phyloP scores from a whole-genome alignment of 768 basidiomycete species.

The Cystobasidium tubakii region DNA sequence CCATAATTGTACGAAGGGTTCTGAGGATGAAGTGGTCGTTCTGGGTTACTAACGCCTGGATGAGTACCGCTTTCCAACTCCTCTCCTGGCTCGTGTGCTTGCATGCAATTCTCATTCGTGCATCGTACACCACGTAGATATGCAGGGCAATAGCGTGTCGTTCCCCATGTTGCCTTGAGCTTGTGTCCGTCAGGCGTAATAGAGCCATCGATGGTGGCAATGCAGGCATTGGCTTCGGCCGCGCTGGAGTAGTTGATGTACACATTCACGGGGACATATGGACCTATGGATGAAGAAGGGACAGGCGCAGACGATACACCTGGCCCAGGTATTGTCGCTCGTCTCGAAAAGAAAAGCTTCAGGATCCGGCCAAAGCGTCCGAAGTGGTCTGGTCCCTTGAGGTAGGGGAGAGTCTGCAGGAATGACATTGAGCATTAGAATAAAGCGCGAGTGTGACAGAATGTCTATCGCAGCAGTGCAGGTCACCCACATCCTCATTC shows the following conservation, averaged over 20 bases:
- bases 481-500: constrained; percentile 83
- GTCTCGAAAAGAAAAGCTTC: constrained; percentile 87
- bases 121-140: constrained; percentile 82
- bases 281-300: constrained; percentile 8
- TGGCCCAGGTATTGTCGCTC: constrained; percentile 66
- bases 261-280: constrained; percentile 60
- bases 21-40: constrained; percentile 4
- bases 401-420: constrained; percentile 72
- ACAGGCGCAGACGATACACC: constrained; percentile 52
- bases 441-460: too few species aligned
- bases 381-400: constrained; percentile 93
- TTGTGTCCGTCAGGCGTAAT: constrained; percentile 80
- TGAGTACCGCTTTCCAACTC: constrained; percentile 72
- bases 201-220: constrained; percentile 85
- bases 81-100: constrained; percentile 95
- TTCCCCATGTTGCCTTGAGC: constrained; percentile 90
- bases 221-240: constrained; percentile 89
- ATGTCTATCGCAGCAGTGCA: too few species aligned
- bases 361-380: constrained; percentile 98
- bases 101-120: constrained; percentile 82
- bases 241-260: constrained; percentile 93
- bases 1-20: neutral
- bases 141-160: constrained; percentile 94
- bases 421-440: too few species aligned
- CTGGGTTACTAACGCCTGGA: constrained; percentile 39